Percentiles rank a stretch among this genome's conserved stretches.
These are phyloP conservation scores for Oryza meridionalis DNA, from an alignment of 176 grass and related monocot genomes.

Conservation along the genomic window DNA sequence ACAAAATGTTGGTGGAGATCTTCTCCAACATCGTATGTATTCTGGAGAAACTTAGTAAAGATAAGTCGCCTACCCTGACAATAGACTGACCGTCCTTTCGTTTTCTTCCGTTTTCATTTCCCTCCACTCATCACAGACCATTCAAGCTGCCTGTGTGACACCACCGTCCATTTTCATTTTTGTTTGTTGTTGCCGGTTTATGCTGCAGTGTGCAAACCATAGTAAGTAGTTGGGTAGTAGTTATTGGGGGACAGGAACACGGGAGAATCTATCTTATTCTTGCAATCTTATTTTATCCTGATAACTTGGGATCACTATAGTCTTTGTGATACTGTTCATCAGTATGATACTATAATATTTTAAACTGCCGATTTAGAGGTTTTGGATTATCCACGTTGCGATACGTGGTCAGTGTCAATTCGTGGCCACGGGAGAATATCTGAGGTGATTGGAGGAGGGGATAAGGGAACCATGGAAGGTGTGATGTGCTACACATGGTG, in stretches of 20 bases:
- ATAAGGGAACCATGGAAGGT: slow-evolving; percentile 56
- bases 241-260: not conserved
- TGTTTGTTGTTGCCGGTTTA: not conserved
- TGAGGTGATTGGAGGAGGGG: slow-evolving; percentile 48
- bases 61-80: not conserved
- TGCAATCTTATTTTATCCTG: not conserved
- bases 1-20: not conserved
- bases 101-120: not conserved
- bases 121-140: not conserved
- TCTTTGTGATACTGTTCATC: not conserved
- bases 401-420: slow-evolving; percentile 28
- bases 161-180: not conserved
- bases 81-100: not conserved
- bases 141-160: not conserved
- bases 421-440: slow-evolving; percentile 39
- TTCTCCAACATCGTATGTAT: slow-evolving; percentile 18
- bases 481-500: slow-evolving; percentile 52
- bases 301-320: not conserved
- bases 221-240: not conserved
- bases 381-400: slow-evolving; percentile 1
- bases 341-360: not conserved
- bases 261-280: no score
- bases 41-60: not conserved
- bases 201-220: not conserved
- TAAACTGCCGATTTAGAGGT: not conserved